These are phyloP conservation scores for Elongisporangium prolatum DNA, from an alignment of 352 stramenopile genomes.

Conservation along the genomic window DNA sequence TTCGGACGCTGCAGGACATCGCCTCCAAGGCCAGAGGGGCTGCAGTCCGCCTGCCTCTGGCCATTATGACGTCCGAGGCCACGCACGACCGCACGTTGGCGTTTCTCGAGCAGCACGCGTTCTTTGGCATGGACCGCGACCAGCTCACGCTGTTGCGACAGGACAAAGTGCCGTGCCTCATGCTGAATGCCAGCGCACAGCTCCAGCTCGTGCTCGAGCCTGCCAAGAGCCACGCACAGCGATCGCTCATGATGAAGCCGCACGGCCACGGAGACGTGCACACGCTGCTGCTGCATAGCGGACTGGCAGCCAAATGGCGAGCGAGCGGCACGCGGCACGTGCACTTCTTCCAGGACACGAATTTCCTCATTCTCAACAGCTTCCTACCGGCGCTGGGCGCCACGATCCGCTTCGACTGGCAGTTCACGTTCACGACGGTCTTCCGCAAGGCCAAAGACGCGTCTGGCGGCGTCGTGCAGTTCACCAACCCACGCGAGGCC, in stretches of 20 bases:
- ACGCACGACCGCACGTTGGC: constrained; percentile 89
- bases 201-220: constrained; percentile 76
- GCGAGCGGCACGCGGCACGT: constrained; percentile 86
- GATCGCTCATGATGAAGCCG: constrained; percentile 89
- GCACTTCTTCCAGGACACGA: constrained; percentile 97
- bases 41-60: constrained; percentile 73
- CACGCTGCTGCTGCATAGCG: constrained; percentile 83
- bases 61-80: constrained; percentile 98
- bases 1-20: constrained; percentile 87
- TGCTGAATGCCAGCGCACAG: constrained; percentile 42
- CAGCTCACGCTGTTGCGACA: constrained; percentile 97
- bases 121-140: constrained; percentile 91
- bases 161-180: constrained; percentile 93
- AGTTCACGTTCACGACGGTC: constrained; percentile 93
- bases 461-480: constrained; percentile 54
- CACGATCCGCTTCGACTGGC: constrained; percentile 73
- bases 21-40: constrained; percentile 7
- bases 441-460: constrained; percentile 93
- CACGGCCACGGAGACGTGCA: constrained; percentile 99
- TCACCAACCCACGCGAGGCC: constrained; percentile 19
- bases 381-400: constrained; percentile 88
- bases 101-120: constrained; percentile 88
- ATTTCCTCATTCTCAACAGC: constrained; percentile 93
- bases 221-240: constrained; percentile 20
- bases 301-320: constrained; percentile 66